Conservation (phyloP, 306 rosid genomes). For the Quercus rubra region DNA sequence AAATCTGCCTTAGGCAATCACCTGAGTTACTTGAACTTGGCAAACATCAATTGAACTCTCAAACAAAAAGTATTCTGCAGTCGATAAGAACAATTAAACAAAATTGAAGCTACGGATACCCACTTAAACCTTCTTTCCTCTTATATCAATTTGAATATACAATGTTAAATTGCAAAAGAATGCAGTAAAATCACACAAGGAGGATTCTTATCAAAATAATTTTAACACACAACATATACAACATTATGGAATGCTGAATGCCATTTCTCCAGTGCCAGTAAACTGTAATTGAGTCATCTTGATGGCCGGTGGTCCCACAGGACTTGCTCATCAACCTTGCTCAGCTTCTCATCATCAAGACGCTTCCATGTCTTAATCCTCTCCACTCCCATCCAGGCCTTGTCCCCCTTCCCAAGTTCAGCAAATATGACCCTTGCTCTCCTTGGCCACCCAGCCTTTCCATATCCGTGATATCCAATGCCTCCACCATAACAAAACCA, state of each 20-base stretch:
- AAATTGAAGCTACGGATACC: background rate
- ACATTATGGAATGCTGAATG: background rate
- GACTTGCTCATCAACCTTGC: slow-evolving; percentile 75
- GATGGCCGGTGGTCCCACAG: slow-evolving; percentile 46
- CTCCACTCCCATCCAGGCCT: slow-evolving; percentile 58
- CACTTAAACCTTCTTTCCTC: background rate
- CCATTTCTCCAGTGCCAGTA: background rate
- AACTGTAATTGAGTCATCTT: background rate
- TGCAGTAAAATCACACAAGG: background rate
- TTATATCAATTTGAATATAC: background rate
- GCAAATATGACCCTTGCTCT: slow-evolving; percentile 74
- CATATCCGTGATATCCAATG: slow-evolving; percentile 89
- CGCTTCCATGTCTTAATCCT: slow-evolving; percentile 87
- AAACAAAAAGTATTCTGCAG: background rate
- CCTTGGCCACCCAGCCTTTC: slow-evolving; percentile 75
- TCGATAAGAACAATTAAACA: background rate
- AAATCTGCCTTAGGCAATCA: background rate
- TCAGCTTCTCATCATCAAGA: slow-evolving; percentile 67
- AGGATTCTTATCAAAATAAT: background rate
- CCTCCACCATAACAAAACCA: slow-evolving; percentile 99
- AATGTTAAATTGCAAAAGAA: background rate
- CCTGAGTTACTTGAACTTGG: background rate
- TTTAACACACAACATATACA: background rate
- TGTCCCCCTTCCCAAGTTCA: slow-evolving; percentile 58
- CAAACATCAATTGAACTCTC: background rate